Percentiles rank a stretch among this genome's conserved stretches.
Evolutionary conservation across 2,329 filamentous ascomycete genomes (phyloP).

Genomic region (Magnaporthiopsis rhizophila): DNA sequence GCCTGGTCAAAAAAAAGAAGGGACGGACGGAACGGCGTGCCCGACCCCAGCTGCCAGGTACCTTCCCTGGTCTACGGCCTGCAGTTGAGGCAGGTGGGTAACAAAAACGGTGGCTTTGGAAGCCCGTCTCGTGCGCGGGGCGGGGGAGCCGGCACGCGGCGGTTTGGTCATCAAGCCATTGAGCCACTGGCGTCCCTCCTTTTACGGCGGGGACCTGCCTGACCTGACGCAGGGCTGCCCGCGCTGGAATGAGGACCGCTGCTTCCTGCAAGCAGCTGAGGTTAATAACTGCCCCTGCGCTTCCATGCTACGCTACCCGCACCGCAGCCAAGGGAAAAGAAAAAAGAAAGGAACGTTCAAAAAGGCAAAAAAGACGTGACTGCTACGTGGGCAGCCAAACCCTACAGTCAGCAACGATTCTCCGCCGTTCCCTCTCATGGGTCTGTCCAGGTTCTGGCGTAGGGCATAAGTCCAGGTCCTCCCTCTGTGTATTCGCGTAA

Average conservation of each 20-base stretch:
- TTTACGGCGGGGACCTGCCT: not conserved
- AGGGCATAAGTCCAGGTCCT: not conserved
- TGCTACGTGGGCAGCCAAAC: not conserved
- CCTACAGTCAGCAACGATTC: not conserved
- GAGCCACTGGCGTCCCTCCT: not conserved
- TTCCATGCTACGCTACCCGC: not conserved
- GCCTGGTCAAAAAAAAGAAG: not conserved
- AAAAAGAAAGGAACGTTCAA: not conserved
- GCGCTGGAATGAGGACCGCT: not conserved
- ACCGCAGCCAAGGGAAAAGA: not conserved
- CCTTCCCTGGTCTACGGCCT: not conserved
- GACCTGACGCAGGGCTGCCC: not conserved
- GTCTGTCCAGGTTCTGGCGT: not conserved
- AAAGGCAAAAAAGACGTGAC: not conserved
- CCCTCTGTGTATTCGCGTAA: not conserved
- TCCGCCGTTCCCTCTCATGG: not conserved
- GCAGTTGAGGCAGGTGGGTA: not conserved
- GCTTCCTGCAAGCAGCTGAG: not conserved
- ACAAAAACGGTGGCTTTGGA: not conserved
- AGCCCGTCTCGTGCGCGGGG: not conserved
- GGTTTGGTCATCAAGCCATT: not conserved
- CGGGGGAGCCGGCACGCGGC: not conserved
- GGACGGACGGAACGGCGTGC: not conserved
- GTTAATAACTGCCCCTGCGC: too few relatives aligned
- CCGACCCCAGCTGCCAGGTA: not conserved